A percentile compares a stretch with the other conserved stretches of the same genome.
Conservation (phyloP, 1,284 basidiomycete species). For the Puccinia polysora region DNA sequence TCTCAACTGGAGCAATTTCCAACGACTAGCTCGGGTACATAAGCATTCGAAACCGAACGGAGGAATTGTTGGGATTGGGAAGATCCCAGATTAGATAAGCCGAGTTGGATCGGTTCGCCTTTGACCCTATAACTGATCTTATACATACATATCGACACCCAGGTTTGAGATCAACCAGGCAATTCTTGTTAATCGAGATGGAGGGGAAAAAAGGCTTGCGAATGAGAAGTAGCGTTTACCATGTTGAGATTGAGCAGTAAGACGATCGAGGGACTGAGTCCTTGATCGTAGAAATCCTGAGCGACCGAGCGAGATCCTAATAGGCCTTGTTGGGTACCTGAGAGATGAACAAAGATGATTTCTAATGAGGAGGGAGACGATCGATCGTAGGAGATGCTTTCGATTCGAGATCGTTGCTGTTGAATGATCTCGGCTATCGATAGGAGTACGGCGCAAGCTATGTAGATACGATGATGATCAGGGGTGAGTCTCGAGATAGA, state of each 20-base stretch:
- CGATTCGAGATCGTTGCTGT: constrained; percentile 59
- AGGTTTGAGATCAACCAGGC: no score
- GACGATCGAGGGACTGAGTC: neutral
- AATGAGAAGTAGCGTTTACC: neutral
- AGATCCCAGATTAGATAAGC: neutral
- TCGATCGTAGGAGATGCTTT: no score
- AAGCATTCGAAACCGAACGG: neutral
- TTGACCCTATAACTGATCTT: constrained; percentile 13
- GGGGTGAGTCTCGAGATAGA: neutral
- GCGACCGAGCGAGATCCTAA: constrained; percentile 55
- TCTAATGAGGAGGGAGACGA: no score
- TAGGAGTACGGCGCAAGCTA: constrained; percentile 56
- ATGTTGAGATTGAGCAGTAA: constrained; percentile 8
- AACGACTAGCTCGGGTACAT: constrained; percentile 13
- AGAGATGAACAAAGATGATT: constrained; percentile 55
- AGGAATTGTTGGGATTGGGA: neutral
- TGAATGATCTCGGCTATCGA: constrained; percentile 68
- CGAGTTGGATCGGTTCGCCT: constrained; percentile 15
- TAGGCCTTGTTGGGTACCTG: constrained; percentile 57
- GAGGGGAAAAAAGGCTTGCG: neutral
- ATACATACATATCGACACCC: no score
- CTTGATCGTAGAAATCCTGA: neutral
- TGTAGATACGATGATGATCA: neutral
- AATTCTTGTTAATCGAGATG: neutral
- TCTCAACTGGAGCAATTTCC: constrained; percentile 7